Conservation (phyloP, 2,329 filamentous ascomycete species). For the Nigrospora osmanthi region DNA sequence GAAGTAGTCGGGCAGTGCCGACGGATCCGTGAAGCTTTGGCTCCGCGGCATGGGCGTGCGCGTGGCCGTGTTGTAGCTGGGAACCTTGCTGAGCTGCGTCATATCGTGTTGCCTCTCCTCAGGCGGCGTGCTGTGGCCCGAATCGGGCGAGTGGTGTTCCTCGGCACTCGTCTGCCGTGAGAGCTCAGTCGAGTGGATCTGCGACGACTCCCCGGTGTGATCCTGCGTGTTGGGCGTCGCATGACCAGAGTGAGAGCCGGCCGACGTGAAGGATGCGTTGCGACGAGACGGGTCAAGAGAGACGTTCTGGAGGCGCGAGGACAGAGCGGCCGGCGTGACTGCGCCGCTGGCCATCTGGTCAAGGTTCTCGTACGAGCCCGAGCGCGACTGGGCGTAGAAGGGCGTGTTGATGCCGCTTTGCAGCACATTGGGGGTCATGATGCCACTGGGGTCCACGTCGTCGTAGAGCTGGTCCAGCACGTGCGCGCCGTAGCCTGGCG, state of each 20-base stretch:
- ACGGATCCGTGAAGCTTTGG: constrained; percentile 37
- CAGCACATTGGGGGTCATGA: constrained; percentile 51
- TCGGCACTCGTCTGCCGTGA: constrained; percentile 47
- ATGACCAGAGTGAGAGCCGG: constrained; percentile 33
- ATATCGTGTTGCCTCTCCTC: constrained; percentile 40
- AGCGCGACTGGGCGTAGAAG: constrained; percentile 61
- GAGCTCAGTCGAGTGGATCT: constrained; percentile 35
- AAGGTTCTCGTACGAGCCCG: constrained; percentile 77
- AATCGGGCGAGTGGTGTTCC: constrained; percentile 31
- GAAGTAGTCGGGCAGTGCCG: constrained; percentile 57
- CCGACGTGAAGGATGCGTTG: constrained; percentile 37
- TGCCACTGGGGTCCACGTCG: constrained; percentile 73
- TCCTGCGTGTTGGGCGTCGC: constrained; percentile 31
- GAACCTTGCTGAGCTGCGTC: constrained; percentile 62
- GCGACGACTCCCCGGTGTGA: constrained; percentile 28
- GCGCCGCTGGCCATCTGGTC: constrained; percentile 40
- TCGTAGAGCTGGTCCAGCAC: constrained; percentile 85
- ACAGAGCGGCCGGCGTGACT: constrained; percentile 47
- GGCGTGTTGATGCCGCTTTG: constrained; percentile 76
- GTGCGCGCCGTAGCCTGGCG: constrained; percentile 89
- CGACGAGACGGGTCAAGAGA: constrained; percentile 39
- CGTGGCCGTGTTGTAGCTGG: constrained; percentile 70
- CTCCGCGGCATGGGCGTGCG: constrained; percentile 50
- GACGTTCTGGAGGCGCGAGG: constrained; percentile 63
- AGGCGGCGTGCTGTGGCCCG: constrained; percentile 41